Evolutionary conservation across 2,329 filamentous ascomycete genomes (phyloP), one percentile per base, ranked within the genome.

Genomic region (Neoscytalidium dimidiatum): DNA sequence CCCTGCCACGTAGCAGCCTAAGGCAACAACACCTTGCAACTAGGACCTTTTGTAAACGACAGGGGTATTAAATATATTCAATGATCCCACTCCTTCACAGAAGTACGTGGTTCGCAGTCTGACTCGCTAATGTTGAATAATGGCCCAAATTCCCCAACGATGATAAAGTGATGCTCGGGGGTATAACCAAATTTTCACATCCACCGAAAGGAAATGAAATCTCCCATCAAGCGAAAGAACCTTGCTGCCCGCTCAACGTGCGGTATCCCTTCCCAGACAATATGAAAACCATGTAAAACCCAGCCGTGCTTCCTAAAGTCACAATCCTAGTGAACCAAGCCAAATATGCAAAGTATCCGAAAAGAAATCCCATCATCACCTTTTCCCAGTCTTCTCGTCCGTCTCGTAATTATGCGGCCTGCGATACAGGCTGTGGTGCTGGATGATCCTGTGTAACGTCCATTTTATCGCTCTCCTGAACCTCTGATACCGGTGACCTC

Each of bases 141-240:
- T 60, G 26, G 56, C 41, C 56, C 5, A 14, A 46, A 26, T 46
- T 41, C 38, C 38, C 14, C 7, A n/a, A 43, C 31, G 29, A 23
- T 33, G 38, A 58, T 46, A 44, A 44, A 57, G 46, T 11, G 41
- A 60, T 60, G 35, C 56, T 60, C 28, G 56, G 26, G 56, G 56
- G 56, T 60, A 60, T 60, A 41, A 41, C 35, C 56, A 38, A 60
- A 28, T 60, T 60, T 46, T 23, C 28, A 60, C 56, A 46, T 26
- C 56, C 41, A 46, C n/a, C 35, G n/a, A 26, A 49, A 21, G 21
- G n/a, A 33, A 33, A 21, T 11, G 21, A 52, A 33, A 23, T 60
- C 41, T 26, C 35, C n/a, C 26, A 46, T 21, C 19, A 46, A 60
- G 46, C 41, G 41, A 46, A 60, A 48, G 56, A 60, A 46, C 19